These are phyloP conservation scores for Kregervanrija pseudodelftensis DNA, from an alignment of 805 yeast genomes.

Conservation along the genomic window DNA sequence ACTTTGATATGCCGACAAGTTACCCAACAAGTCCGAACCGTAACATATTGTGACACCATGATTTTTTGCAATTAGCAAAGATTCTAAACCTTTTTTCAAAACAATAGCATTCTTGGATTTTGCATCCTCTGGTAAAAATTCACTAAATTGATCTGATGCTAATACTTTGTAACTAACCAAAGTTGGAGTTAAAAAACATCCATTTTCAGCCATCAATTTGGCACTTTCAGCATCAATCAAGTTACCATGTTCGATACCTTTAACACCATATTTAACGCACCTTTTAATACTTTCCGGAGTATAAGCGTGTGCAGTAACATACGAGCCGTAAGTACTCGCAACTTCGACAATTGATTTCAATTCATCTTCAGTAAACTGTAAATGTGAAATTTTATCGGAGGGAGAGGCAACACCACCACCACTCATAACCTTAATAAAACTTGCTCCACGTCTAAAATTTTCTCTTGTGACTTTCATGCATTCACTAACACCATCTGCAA, in stretches of 20 bases:
- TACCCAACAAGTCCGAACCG: slow-evolving; percentile 24
- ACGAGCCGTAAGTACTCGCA: slow-evolving; percentile 21
- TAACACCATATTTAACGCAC: slow-evolving; percentile 21
- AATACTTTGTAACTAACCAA: slow-evolving; percentile 23
- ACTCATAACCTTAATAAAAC: slow-evolving; percentile 25
- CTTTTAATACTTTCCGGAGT: slow-evolving; percentile 19
- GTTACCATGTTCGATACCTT: slow-evolving; percentile 27
- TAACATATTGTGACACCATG: slow-evolving; percentile 20
- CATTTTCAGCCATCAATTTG: slow-evolving; percentile 19
- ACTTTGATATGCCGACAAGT: slow-evolving; percentile 21
- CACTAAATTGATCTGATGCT: slow-evolving; percentile 22
- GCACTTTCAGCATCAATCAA: slow-evolving; percentile 23
- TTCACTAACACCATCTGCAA: slow-evolving; percentile 23
- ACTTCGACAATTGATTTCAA: slow-evolving; percentile 21
- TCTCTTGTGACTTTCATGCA: slow-evolving; percentile 22
- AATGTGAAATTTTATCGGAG: slow-evolving; percentile 19
- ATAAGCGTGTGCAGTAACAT: slow-evolving; percentile 25
- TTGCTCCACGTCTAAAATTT: slow-evolving; percentile 21
- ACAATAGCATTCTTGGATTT: slow-evolving; percentile 17
- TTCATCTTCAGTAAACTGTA: slow-evolving; percentile 23
- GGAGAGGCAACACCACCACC: slow-evolving; percentile 28
- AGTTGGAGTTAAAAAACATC: slow-evolving; percentile 22
- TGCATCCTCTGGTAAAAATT: slow-evolving; percentile 15
- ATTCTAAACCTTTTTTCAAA: slow-evolving; percentile 17
- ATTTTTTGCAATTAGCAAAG: slow-evolving; percentile 17